Conservation (phyloP, 2,329 filamentous ascomycete species). For the Calonectria henricotiae region DNA sequence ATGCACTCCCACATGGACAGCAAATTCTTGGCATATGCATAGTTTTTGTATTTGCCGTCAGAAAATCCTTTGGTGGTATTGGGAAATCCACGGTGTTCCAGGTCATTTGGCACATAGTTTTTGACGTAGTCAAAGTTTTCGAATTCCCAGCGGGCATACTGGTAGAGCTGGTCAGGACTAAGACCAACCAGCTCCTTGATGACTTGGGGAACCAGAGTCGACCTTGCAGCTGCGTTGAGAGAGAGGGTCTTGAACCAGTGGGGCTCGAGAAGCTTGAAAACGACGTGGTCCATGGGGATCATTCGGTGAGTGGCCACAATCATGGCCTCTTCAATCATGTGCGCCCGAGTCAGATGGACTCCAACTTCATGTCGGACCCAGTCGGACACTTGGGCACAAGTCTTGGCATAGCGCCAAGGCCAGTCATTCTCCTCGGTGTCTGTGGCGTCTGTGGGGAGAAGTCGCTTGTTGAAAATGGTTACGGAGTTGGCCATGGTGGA, state of each 20-base stretch:
- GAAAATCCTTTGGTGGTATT: slow-evolving; percentile 53
- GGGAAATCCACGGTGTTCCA: slow-evolving; percentile 63
- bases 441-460: slow-evolving; percentile 54
- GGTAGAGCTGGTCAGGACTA: slow-evolving; percentile 56
- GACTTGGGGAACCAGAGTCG: slow-evolving; percentile 63
- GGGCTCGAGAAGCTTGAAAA: slow-evolving; percentile 63
- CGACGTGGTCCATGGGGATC: slow-evolving; percentile 61
- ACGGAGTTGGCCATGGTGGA: slow-evolving; percentile 62
- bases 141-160: slow-evolving; percentile 61
- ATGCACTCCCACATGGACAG: slow-evolving; percentile 63
- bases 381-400: slow-evolving; percentile 65
- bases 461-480: slow-evolving; percentile 66
- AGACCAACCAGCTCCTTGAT: slow-evolving; percentile 63
- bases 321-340: slow-evolving; percentile 66
- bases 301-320: slow-evolving; percentile 65
- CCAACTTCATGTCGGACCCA: slow-evolving; percentile 66
- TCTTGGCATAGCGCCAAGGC: slow-evolving; percentile 70
- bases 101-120: slow-evolving; percentile 65
- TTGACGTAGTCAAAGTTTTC: slow-evolving; percentile 63
- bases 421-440: slow-evolving; percentile 58
- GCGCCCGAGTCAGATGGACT: slow-evolving; percentile 64
- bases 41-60: slow-evolving; percentile 64
- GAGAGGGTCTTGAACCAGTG: slow-evolving; percentile 69
- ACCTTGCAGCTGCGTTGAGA: slow-evolving; percentile 65
- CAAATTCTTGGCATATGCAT: slow-evolving; percentile 66